Evolutionary conservation across 2,329 filamentous ascomycete genomes (phyloP).

Genomic region (Colletotrichum sp.): DNA sequence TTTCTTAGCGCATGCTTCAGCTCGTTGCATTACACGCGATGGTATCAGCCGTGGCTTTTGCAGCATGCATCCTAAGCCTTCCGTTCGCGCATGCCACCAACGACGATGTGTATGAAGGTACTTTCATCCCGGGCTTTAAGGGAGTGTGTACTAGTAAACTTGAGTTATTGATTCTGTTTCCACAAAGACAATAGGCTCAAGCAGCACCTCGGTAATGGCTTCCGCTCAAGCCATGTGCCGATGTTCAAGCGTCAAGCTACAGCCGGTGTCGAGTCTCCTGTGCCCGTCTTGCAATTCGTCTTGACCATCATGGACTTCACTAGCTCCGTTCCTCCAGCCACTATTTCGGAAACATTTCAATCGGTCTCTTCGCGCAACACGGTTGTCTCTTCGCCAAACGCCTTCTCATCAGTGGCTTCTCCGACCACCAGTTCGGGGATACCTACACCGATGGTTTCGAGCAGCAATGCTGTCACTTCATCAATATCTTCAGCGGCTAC

Average conservation of each 20-base stretch:
- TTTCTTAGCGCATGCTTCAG: not conserved
- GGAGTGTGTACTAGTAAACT: fast-evolving
- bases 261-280: not conserved
- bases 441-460: not conserved
- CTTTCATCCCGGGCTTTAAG: fast-evolving
- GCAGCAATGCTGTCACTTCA: not conserved
- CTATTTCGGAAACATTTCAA: not conserved
- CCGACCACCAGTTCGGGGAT: not conserved
- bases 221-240: not conserved
- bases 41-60: not conserved
- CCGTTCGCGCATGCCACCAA: not conserved
- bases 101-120: not conserved
- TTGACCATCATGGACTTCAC: not conserved
- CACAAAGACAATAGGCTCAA: not conserved
- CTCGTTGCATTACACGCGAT: not conserved
- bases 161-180: not conserved
- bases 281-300: not conserved
- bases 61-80: not conserved
- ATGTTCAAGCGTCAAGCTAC: not conserved
- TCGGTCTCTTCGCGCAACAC: too few species aligned
- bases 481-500: not conserved
- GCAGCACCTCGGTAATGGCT: not conserved
- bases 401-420: not conserved
- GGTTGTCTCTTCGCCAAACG: too few species aligned
- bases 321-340: not conserved